Conservation (phyloP, 2,329 filamentous ascomycete species). For the Trichoderma oligosporum region DNA sequence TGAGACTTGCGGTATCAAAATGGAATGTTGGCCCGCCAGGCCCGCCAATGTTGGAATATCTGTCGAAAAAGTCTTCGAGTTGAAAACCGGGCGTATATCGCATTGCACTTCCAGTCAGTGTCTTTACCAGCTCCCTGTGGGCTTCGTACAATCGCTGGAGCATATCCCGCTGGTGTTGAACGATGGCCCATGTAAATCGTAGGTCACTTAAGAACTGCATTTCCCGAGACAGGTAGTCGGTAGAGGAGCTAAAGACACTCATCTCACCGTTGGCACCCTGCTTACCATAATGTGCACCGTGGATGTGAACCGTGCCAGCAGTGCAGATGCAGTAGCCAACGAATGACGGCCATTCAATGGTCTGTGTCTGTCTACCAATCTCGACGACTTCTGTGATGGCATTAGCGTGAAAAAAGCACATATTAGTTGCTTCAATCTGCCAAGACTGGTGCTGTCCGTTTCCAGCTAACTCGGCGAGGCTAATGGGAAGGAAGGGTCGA, state of each 20-base stretch:
- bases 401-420: slow-evolving; percentile 83
- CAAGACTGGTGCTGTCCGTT: slow-evolving; percentile 83
- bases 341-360: slow-evolving; percentile 81
- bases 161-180: slow-evolving; percentile 76
- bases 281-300: slow-evolving; percentile 74
- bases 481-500: slow-evolving; percentile 79
- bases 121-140: slow-evolving; percentile 77
- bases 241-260: slow-evolving; percentile 59
- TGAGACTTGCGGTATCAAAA: slow-evolving; percentile 73
- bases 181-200: slow-evolving; percentile 69
- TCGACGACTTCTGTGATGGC: slow-evolving; percentile 81
- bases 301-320: slow-evolving; percentile 82
- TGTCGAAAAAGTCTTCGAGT: slow-evolving; percentile 81
- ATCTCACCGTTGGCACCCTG: slow-evolving; percentile 46
- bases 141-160: slow-evolving; percentile 72
- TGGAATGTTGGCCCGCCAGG: slow-evolving; percentile 56
- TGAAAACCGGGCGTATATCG: slow-evolving; percentile 76
- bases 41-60: slow-evolving; percentile 60
- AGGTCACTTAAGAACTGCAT: slow-evolving; percentile 77
- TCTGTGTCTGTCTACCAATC: slow-evolving; percentile 67
- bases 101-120: slow-evolving; percentile 60
- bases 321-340: slow-evolving; percentile 84
- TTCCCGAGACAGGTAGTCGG: slow-evolving; percentile 70
- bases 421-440: slow-evolving; percentile 87
- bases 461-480: slow-evolving; percentile 74